Conservation (phyloP, 768 basidiomycete species). For the Tephrocybe sp. region DNA sequence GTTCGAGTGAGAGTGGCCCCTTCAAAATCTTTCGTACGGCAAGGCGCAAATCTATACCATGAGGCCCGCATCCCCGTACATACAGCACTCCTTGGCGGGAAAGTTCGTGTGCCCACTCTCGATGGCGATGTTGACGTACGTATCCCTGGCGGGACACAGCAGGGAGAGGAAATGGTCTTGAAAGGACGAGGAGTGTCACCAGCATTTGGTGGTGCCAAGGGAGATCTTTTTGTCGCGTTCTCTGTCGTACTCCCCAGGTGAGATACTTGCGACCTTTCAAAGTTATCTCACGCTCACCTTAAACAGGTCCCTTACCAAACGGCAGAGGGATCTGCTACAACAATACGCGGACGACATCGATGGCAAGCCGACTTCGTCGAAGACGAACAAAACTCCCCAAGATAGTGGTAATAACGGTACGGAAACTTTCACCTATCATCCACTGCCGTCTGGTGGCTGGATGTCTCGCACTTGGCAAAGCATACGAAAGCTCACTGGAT, state of each 20-base stretch:
- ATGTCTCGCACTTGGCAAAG: constrained; percentile 66
- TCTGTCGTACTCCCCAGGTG: constrained; percentile 87
- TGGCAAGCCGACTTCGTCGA: constrained; percentile 38
- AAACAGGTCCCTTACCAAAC: constrained; percentile 71
- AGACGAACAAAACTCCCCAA: constrained; percentile 12
- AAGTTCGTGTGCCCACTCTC: constrained; percentile 88
- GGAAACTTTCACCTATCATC: constrained; percentile 60
- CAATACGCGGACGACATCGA: constrained; percentile 93
- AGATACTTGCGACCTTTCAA: constrained; percentile 22
- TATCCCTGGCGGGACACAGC: constrained; percentile 90
- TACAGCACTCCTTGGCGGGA: constrained; percentile 88
- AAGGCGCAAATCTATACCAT: constrained; percentile 90
- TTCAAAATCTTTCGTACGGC: constrained; percentile 83
- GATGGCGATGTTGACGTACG: constrained; percentile 95
- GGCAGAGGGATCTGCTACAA: constrained; percentile 85
- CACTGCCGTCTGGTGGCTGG: constrained; percentile 62
- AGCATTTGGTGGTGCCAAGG: constrained; percentile 56
- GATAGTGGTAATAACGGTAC: constrained; percentile 63
- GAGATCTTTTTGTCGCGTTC: constrained; percentile 90
- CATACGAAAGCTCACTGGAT: constrained; percentile 66
- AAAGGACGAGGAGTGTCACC: constrained; percentile 79
- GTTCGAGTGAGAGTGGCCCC: constrained; percentile 82
- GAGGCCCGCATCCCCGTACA: constrained; percentile 89
- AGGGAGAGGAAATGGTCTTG: constrained; percentile 95
- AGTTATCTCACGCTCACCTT: constrained; percentile 1